Conservation (phyloP, 1,284 basidiomycete genomes). For the Fomitopsis palustris region DNA sequence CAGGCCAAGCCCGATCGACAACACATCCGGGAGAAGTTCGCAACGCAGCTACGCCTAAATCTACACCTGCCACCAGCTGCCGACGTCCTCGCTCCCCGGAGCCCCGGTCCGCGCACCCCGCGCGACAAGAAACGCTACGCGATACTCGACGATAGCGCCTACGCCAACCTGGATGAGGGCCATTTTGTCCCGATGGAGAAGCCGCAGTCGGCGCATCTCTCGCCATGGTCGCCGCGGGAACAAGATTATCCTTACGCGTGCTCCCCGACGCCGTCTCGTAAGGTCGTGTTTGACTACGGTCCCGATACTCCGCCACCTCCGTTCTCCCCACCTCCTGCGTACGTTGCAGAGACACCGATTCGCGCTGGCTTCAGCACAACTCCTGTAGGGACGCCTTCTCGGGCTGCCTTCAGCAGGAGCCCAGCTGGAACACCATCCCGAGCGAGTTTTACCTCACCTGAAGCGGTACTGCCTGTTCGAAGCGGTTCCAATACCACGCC, state of each 20-base stretch:
- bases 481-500: too few relatives aligned
- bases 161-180: conserved; percentile 10
- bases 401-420: background rate
- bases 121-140: conserved; percentile 15
- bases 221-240: conserved; percentile 27
- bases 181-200: conserved; percentile 15
- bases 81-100: conserved; percentile 10
- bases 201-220: conserved; percentile 20
- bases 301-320: conserved; percentile 2
- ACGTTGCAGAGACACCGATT: conserved; percentile 12
- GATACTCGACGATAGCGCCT: conserved; percentile 18
- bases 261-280: conserved; percentile 4
- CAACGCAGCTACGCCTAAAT: conserved; percentile 13
- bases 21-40: conserved; percentile 12
- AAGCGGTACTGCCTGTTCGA: too few relatives aligned
- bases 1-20: conserved; percentile 8
- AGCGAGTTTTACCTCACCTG: too few relatives aligned
- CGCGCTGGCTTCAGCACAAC: conserved; percentile 1
- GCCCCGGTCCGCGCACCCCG: background rate
- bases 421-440: background rate
- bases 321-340: conserved; percentile 9
- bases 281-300: background rate
- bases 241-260: conserved; percentile 19
- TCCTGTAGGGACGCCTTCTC: background rate
- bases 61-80: conserved; percentile 8